phyloP scores from a whole-genome alignment of 1,139 yeast species.

The Lodderomyces margitis region DNA sequence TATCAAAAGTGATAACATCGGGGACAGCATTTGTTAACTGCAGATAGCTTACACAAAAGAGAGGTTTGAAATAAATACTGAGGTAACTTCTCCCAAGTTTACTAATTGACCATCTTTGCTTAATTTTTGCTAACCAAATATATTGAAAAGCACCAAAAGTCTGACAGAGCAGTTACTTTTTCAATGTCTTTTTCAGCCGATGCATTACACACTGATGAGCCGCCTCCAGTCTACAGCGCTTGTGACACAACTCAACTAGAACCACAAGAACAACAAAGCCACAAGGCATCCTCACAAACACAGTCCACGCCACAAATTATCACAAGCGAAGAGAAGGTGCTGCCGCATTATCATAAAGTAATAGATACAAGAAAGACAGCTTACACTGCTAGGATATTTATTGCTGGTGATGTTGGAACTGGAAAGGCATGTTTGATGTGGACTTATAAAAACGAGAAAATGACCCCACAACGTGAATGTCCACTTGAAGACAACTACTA shows the following conservation, averaged over 20 bases:
- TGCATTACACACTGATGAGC: background rate
- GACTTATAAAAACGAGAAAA: constrained; percentile 74
- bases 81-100: too few relatives aligned
- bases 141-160: too few relatives aligned
- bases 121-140: too few relatives aligned
- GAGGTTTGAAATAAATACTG: too few relatives aligned
- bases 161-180: too few relatives aligned
- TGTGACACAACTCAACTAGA: background rate
- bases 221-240: background rate
- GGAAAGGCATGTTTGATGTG: constrained; percentile 88
- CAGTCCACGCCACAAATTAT: background rate
- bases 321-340: background rate
- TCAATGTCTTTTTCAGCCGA: background rate
- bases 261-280: background rate
- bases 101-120: too few relatives aligned
- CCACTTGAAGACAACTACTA: constrained; percentile 78
- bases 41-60: too few relatives aligned
- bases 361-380: background rate
- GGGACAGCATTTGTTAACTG: too few relatives aligned
- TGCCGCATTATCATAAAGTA: background rate
- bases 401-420: constrained; percentile 94
- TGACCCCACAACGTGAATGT: constrained; percentile 80
- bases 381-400: constrained; percentile 29
- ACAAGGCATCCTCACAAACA: background rate
- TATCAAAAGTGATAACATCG: too few relatives aligned